Conservation (phyloP, 78 protist genomes). For the Dictyostelium citrinum region DNA sequence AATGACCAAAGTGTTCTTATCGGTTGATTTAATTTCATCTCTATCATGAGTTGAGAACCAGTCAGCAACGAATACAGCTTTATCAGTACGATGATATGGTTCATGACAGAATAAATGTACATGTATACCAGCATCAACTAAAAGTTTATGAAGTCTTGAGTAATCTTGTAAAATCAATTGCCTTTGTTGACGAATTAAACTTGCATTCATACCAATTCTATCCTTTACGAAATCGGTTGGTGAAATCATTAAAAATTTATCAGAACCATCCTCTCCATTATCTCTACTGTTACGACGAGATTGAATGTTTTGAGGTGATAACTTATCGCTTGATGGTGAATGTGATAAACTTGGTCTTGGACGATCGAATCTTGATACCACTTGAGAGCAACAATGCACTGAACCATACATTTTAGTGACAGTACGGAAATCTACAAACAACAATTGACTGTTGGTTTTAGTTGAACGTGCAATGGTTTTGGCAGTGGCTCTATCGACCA, state of each 20-base stretch:
- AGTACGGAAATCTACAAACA: slow-evolving; percentile 79
- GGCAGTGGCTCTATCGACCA: slow-evolving; percentile 85
- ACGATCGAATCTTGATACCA: slow-evolving; percentile 40
- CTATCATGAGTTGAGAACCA: slow-evolving; percentile 82
- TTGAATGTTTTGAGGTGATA: background rate
- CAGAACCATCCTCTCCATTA: background rate
- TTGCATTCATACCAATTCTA: slow-evolving; percentile 45
- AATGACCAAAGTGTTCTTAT: slow-evolving; percentile 22
- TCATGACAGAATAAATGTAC: slow-evolving; percentile 72
- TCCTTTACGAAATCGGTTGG: slow-evolving; percentile 75
- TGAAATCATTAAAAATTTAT: slow-evolving; percentile 58
- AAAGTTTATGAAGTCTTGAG: slow-evolving; percentile 20
- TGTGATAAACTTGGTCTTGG: background rate
- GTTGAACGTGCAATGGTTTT: slow-evolving; percentile 63
- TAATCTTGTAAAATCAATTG: slow-evolving; percentile 44
- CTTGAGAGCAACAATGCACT: slow-evolving; percentile 93
- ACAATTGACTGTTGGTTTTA: slow-evolving; percentile 37
- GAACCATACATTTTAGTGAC: slow-evolving; percentile 93
- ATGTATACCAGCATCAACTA: slow-evolving; percentile 8
- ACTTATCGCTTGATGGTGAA: background rate
- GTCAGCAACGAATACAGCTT: slow-evolving; percentile 66
- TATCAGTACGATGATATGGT: slow-evolving; percentile 54
- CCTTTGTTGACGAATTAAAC: slow-evolving; percentile 19
- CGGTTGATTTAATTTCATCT: slow-evolving; percentile 3
- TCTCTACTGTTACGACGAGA: background rate